Conservation (phyloP, 768 basidiomycete species). For the Pleurotus tuber-regium region DNA sequence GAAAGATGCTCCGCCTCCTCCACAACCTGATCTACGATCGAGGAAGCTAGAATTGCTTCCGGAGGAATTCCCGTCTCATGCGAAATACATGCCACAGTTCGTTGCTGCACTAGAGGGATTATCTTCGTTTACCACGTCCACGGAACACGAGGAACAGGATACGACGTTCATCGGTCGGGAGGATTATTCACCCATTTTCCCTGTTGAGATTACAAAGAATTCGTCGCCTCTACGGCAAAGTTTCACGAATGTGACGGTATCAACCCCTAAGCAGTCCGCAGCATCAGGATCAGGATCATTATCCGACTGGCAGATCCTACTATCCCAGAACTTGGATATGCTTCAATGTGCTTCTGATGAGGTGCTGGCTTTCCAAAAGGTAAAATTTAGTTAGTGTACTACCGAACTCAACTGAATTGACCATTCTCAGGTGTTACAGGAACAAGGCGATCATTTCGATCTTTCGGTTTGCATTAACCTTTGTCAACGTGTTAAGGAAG, state of each 20-base stretch:
- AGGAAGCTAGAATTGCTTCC: not conserved
- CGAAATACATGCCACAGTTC: not conserved
- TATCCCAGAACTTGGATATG: constrained; percentile 3
- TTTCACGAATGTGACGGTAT: not conserved
- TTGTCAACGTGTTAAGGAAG: constrained; percentile 12
- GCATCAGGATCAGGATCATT: not conserved
- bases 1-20: constrained; percentile 1
- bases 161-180: not conserved
- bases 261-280: not conserved
- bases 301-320: not conserved
- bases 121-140: not conserved
- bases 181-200: no score
- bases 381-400: not conserved
- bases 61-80: not conserved
- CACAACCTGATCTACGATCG: constrained; percentile 2
- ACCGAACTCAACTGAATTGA: not conserved
- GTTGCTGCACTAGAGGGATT: not conserved
- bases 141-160: not conserved
- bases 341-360: not conserved
- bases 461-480: constrained; percentile 10
- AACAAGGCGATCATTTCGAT: not conserved
- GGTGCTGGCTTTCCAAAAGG: constrained; percentile 1
- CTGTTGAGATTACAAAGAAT: no score
- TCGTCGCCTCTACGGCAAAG: not conserved
- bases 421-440: not conserved